Evolutionary conservation across 495 filamentous ascomycete genomes (phyloP), one percentile per base, ranked within the genome.

Genomic region (Rostrohypoxylon terebratum): DNA sequence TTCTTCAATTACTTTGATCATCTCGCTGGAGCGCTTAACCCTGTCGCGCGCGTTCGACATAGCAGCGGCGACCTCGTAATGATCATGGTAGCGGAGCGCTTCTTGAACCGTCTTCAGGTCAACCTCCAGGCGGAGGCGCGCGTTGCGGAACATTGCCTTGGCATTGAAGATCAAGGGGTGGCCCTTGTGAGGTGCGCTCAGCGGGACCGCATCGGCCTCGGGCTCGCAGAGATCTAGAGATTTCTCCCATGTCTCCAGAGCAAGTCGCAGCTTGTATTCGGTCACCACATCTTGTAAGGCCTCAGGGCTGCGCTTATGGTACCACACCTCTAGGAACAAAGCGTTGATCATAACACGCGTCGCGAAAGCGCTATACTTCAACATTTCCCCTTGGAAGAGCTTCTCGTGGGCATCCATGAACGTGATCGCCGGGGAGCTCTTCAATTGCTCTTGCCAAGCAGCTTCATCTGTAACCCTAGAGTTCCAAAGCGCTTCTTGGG

Each of bases 321-420:
- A 96, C 96, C 95, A 99, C 4, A 99, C 96, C 77, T 98, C 96
- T 63, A 99, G 87, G 87, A 98, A 99, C 64, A 99, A 88, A 4
- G 96, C 94, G 79, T 98, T 99, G 87, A 99, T 99, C 90, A 99
- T 94, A 75, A 98, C 93, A 59, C 96, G 94, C 4, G 96, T 97
- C 2, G 94, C 95, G 80, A 98, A 98, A 9, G 96, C 96, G 79
- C 95, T 98, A 85, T 98, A 99, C 69, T 92, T 92, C 18, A 94
- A 89, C 44, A 91, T 87, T 70, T 97, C 94, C 61, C 94, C 96
- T 77, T 96, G 93, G 87, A 97, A 98, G 5, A 99, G 88, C 65
- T 92, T 93, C 78, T 96, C 93, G 77, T 98, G 95, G 13, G 96
- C 95, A 78, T 95, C 93, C 77, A 94, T 90, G 75, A 98, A 97